Evolutionary conservation across 345 rosid genomes (phyloP).

Genomic region (Heritiera fomes): DNA sequence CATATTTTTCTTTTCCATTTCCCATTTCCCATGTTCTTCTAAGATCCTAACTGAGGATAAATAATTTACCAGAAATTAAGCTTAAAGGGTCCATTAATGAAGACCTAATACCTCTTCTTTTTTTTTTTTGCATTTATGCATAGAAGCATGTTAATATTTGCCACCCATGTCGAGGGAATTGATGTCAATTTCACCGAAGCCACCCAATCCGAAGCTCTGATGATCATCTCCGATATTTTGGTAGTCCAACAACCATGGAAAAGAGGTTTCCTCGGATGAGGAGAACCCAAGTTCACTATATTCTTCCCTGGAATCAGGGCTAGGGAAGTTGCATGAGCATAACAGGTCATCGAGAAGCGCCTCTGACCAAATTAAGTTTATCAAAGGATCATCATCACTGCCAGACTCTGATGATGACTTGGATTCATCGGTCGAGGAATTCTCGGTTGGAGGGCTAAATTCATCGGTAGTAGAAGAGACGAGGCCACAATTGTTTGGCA

Average conservation of each 20-base stretch:
- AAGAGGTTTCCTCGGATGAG: constrained; percentile 33
- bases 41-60: not conserved
- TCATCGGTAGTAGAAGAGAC: constrained; percentile 24
- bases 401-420: constrained; percentile 27
- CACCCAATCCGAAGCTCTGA: constrained; percentile 35
- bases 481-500: not conserved
- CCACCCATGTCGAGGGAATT: constrained; percentile 28
- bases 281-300: constrained; percentile 39
- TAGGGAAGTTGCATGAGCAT: constrained; percentile 55
- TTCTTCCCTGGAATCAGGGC: constrained; percentile 21
- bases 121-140: not conserved
- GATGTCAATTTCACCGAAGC: constrained; percentile 43
- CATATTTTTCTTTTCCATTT: too few species aligned
- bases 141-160: constrained; percentile 18
- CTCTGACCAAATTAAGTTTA: constrained; percentile 38
- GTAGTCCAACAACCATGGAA: constrained; percentile 51
- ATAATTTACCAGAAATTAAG: not conserved
- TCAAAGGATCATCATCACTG: constrained; percentile 24
- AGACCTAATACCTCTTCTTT: not conserved
- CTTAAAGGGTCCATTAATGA: not conserved
- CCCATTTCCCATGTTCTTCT: too few species aligned
- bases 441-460: constrained; percentile 21
- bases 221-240: constrained; percentile 40
- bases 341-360: constrained; percentile 40
- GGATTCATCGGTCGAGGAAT: constrained; percentile 27